Base-by-base conservation (phyloP, 495 filamentous ascomycete species). In the Echria macrotheca region DNA sequence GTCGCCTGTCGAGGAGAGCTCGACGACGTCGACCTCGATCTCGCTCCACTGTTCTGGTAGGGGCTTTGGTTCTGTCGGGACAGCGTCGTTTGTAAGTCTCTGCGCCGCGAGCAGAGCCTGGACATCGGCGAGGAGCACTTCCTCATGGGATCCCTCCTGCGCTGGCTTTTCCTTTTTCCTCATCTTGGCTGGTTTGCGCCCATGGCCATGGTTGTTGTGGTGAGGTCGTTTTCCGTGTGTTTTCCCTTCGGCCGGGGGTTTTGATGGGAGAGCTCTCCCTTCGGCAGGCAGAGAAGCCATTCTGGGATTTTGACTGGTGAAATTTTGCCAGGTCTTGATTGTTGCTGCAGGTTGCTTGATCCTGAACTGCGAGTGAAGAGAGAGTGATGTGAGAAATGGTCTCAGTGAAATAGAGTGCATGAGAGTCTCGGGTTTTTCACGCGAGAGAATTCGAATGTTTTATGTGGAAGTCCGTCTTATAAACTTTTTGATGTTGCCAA, bases 1-100 rank as follows among this genome's bases (percentile, higher is more conserved):
- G 59, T 96, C 91, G 5, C 91, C 93, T 2, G 84, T 93, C n/a
- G 89, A 96, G 0, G 90, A 89, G 18, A 96, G 69, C 48, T 85
- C 74, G 5, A 79, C 58, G 41, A 97, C 77, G 4, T 80, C 78
- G 31, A 96, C 78, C 44, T 94, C 85, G 37, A 96, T 80, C 57
- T 91, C 87, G 2, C 80, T 76, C 47, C 84, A 86, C 15, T 66
- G 69, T 57, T 83, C 80, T 3, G 89, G 89, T 3, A 90, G 50
- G 1, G 40, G 18, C 11, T 59, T 53, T n/a, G 53, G 25, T 43
- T 60, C 51, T 3, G 15, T 11, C 2, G 50, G 45, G 38, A 55
- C 37, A n/a, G 59, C 50, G 42, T 62, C 55, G 11, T 69, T 64
- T 38, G 63, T 47, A 32, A 73, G 52, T 22, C 74, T 75, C 23